Conservation (phyloP, 257 asterid genomes). For the Mentha longifolia region DNA sequence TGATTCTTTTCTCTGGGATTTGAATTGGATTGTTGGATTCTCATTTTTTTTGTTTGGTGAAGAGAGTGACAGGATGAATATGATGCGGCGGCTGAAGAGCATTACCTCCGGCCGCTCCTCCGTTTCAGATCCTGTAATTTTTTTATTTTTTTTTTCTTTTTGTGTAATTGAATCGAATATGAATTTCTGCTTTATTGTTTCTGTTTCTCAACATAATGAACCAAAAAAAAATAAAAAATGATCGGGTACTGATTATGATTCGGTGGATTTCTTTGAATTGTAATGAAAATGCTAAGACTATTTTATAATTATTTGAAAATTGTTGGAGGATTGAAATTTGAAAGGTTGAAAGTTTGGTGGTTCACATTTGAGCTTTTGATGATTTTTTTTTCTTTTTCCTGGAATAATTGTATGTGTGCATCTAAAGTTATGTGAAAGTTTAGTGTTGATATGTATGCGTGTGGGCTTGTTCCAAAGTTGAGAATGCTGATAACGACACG, state of each 20-base stretch:
- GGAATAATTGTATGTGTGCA: neutral
- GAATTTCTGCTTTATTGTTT: neutral
- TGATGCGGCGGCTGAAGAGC: constrained; percentile 94
- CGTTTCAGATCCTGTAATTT: constrained; percentile 85
- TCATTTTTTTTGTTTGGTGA: constrained; percentile 10
- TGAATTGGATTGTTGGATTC: constrained; percentile 23
- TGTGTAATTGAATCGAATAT: neutral
- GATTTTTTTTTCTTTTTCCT: neutral
- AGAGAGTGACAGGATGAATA: constrained; percentile 51
- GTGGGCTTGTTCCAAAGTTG: constrained; percentile 31
- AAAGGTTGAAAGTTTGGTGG: neutral
- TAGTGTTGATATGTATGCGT: constrained; percentile 14
- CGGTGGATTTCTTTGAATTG: constrained; percentile 9
- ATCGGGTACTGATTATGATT: constrained; percentile 6
- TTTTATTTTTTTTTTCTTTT: neutral
- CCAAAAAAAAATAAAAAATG: neutral
- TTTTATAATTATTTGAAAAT: constrained; percentile 9
- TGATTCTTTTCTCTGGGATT: constrained; percentile 26
- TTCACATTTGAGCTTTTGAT: constrained; percentile 1
- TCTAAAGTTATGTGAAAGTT: neutral
- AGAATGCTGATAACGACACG: constrained; percentile 18
- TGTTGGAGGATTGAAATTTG: neutral
- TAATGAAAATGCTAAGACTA: neutral
- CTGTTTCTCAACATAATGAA: neutral
- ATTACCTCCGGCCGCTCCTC: constrained; percentile 90